phyloP scores from a whole-genome alignment of 306 rosid genomes.

The Sechiopsis laciniata region DNA sequence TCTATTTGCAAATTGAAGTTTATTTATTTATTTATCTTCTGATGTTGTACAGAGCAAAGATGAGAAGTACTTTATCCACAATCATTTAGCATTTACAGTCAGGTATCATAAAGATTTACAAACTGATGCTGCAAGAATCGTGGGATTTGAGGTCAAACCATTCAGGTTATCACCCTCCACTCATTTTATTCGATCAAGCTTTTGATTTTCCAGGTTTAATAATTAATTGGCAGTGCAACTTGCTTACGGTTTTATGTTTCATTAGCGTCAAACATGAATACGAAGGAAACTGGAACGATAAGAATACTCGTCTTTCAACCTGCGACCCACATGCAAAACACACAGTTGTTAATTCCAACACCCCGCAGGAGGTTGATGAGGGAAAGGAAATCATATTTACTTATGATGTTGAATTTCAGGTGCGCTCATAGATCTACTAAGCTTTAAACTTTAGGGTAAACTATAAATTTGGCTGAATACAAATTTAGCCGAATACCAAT shows the following conservation, averaged over 20 bases:
- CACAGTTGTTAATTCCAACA: conserved; percentile 65
- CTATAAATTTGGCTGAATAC: no score
- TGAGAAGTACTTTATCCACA: conserved; percentile 73
- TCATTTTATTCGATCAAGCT: background rate
- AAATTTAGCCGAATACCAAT: no score
- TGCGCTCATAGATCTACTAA: conserved; percentile 24
- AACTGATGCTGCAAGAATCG: conserved; percentile 83
- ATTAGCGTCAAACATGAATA: conserved; percentile 74
- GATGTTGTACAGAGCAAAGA: conserved; percentile 64
- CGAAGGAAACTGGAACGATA: conserved; percentile 72
- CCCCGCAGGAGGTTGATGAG: conserved; percentile 93
- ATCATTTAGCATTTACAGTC: conserved; percentile 86
- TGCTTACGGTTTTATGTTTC: background rate
- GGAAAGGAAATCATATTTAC: conserved; percentile 78
- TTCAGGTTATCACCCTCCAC: conserved; percentile 16
- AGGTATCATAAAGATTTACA: conserved; percentile 66
- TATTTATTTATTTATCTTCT: conserved; percentile 26
- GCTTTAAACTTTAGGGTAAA: background rate
- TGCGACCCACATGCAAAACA: conserved; percentile 91
- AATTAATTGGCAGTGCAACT: conserved; percentile 9
- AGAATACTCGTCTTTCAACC: conserved; percentile 62
- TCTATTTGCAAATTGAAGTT: background rate
- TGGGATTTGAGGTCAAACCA: conserved; percentile 91
- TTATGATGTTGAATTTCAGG: conserved; percentile 92
- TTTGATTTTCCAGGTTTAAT: background rate